Base-by-base conservation (phyloP, 345 rosid genomes). In the Hibiscus trionum region DNA sequence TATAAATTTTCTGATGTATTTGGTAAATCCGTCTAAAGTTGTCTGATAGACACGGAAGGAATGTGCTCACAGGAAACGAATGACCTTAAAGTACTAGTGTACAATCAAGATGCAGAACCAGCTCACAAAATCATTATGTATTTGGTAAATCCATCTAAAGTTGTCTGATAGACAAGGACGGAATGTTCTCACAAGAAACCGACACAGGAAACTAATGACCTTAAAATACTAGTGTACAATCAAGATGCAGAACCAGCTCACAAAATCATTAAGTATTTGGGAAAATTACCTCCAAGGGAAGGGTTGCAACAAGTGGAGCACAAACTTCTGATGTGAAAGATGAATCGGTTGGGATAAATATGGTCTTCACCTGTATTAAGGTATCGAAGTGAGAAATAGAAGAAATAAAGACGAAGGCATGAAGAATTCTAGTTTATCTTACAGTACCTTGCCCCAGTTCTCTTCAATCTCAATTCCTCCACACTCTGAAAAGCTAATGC, bases 401-500 rank as follows among this genome's bases (percentile, higher is more conserved):
- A 21, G 24, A 21, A 21, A 21, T 21, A 21, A 21, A 21, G 24
- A 21, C 24, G 24, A 21, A 21, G 24, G 24, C 24, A 21, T 21
- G 24, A 21, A 21, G 24, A 21, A 21, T 21, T 21, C 24, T 21
- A 21, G 24, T 21, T 21, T 21, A 21, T 21, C 24, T 21, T 21
- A 21, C 24, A 21, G 24, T 73, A 88, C 98, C 93, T 94, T 94
- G 75, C 91, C 97, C 98, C 98, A 94, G 73, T 94, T 94, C 82
- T 94, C 98, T 80, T 94, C 98, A 7, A 94, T 91, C 24, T 94
- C 98, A 75, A 94, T 90, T 33, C 98, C 98, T 79, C 96, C 97
- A 0, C 98, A 94, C 75, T 91, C 98, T 0, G 98, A 94, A 76
- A 94, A 94, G 83, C 98, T 94, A 31, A 94, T 79, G 84, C 90